phyloP scores from a whole-genome alignment of 1,139 yeast genomes.

The Wickerhamomyces sp. region DNA sequence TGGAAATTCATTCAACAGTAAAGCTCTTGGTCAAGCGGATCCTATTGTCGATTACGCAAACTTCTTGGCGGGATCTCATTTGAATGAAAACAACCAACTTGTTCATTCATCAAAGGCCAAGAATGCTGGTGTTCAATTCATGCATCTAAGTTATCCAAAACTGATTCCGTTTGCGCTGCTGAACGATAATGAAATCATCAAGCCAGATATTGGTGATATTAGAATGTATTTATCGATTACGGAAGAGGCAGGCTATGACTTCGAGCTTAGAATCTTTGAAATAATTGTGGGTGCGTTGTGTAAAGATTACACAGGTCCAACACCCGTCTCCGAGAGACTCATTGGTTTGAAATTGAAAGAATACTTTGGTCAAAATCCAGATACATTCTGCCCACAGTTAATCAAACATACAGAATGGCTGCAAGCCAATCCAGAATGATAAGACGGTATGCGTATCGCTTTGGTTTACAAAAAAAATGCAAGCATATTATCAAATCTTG shows the following conservation, averaged over 20 bases:
- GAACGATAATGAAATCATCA: slow-evolving; percentile 39
- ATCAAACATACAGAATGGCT: slow-evolving; percentile 28
- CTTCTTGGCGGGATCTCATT: slow-evolving; percentile 14
- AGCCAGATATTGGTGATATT: slow-evolving; percentile 26
- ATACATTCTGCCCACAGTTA: slow-evolving; percentile 23
- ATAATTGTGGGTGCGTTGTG: slow-evolving; percentile 30
- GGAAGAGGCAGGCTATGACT: slow-evolving; percentile 26
- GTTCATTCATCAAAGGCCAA: slow-evolving; percentile 12
- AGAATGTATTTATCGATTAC: slow-evolving; percentile 25
- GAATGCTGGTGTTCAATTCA: slow-evolving; percentile 34
- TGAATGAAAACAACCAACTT: slow-evolving; percentile 19
- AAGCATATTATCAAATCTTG: too few species aligned
- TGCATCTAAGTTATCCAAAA: slow-evolving; percentile 68
- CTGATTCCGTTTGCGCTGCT: slow-evolving; percentile 46
- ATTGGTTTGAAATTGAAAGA: slow-evolving; percentile 25
- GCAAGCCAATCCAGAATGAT: slow-evolving; percentile 20
- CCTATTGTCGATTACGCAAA: slow-evolving; percentile 35
- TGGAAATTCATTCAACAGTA: slow-evolving; percentile 37
- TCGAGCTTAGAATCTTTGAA: slow-evolving; percentile 33
- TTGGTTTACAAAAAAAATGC: too few species aligned
- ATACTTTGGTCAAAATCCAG: slow-evolving; percentile 22
- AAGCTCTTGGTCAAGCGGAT: slow-evolving; percentile 59
- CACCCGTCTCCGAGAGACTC: slow-evolving; percentile 17
- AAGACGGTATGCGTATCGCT: too few species aligned
- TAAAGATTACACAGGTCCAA: slow-evolving; percentile 21